Conservation (phyloP, 2,329 filamentous ascomycete species). For the Chaetomiaceae sp. region DNA sequence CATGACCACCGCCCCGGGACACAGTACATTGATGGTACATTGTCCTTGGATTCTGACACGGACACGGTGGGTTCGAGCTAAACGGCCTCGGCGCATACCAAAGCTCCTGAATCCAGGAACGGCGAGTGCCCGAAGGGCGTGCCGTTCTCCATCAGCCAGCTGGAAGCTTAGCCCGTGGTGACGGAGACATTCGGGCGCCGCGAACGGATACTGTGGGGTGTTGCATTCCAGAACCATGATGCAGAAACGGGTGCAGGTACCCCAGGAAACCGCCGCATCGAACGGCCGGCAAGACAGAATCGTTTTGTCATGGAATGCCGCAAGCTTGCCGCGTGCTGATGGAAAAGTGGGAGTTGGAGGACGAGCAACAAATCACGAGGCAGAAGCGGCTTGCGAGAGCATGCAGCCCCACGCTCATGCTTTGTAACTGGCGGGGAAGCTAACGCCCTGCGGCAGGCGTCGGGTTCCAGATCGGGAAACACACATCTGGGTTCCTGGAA, state of each 20-base stretch:
- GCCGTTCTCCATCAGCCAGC: not conserved
- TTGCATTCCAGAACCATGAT: slow-evolving; percentile 9
- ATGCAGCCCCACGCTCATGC: slow-evolving; percentile 24
- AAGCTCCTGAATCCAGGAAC: not conserved
- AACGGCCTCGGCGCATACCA: not conserved
- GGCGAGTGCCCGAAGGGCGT: slow-evolving; percentile 1
- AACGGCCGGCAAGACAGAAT: slow-evolving; percentile 19
- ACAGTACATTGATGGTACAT: too few relatives aligned
- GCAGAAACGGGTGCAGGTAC: slow-evolving; percentile 7
- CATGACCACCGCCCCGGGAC: too few relatives aligned
- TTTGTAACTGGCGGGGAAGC: slow-evolving; percentile 5
- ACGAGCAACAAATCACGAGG: slow-evolving; percentile 29
- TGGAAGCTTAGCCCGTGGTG: not conserved
- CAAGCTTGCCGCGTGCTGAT: slow-evolving; percentile 20
- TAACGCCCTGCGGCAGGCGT: slow-evolving; percentile 10
- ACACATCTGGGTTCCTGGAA: not conserved
- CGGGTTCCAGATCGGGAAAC: slow-evolving; percentile 13
- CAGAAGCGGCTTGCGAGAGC: slow-evolving; percentile 7
- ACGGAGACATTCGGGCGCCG: not conserved
- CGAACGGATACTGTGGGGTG: slow-evolving; percentile 1
- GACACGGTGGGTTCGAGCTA: too few relatives aligned
- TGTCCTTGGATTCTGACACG: too few relatives aligned
- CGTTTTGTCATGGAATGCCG: slow-evolving; percentile 31
- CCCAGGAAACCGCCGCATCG: slow-evolving; percentile 2
- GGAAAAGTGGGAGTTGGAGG: slow-evolving; percentile 26